A percentile compares a stretch with the other conserved stretches of the same genome.
phyloP scores from a whole-genome alignment of 176 grass and related monocot species.

The Coix lacrymajobi region DNA sequence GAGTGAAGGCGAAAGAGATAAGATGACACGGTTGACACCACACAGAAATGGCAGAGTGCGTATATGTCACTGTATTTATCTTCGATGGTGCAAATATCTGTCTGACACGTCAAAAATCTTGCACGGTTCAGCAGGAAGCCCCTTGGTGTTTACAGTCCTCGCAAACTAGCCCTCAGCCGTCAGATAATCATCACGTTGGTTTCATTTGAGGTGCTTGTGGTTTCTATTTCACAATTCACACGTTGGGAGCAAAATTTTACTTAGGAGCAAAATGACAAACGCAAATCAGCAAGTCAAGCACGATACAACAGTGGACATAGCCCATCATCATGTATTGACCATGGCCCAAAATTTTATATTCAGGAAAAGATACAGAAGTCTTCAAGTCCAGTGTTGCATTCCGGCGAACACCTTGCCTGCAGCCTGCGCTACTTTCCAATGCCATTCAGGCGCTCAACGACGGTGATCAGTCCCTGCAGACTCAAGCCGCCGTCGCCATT shows the following conservation, averaged over 20 bases:
- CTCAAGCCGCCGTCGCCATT: conserved; percentile 67
- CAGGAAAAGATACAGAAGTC: background rate
- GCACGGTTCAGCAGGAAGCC: background rate
- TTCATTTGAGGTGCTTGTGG: background rate
- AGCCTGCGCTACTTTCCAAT: conserved; percentile 6
- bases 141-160: background rate
- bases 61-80: background rate
- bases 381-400: background rate
- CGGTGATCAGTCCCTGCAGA: conserved; percentile 60
- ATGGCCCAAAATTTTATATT: background rate
- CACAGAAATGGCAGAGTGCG: background rate
- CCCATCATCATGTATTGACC: background rate
- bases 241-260: no score
- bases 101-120: conserved; percentile 9
- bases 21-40: conserved; percentile 1
- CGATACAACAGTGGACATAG: background rate
- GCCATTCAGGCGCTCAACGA: conserved; percentile 70
- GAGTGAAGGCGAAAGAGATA: conserved; percentile 32
- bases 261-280: background rate
- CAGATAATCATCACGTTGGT: background rate
- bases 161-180: background rate
- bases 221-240: background rate
- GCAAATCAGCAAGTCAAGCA: background rate
- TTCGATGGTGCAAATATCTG: conserved; percentile 14
- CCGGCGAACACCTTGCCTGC: conserved; percentile 18